Evolutionary conservation across 2,329 filamentous ascomycete species (phyloP).

Genomic region (Tolypocladium capitatum): DNA sequence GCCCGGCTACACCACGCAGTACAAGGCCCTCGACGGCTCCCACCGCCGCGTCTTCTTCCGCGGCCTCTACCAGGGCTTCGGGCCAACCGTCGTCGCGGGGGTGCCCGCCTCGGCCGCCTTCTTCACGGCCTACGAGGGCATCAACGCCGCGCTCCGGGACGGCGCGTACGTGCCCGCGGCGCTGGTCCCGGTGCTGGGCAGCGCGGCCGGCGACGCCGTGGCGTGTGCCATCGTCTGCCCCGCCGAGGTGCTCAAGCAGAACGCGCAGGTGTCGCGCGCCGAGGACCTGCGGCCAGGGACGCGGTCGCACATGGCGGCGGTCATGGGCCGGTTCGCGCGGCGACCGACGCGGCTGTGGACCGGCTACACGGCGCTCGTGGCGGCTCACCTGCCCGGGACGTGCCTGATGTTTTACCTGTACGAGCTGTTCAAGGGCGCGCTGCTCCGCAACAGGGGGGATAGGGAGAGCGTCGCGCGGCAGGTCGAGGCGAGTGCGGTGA

Average conservation of each 20-base stretch:
- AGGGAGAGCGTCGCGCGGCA: not conserved
- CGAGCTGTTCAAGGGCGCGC: slow-evolving; percentile 2
- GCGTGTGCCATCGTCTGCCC: slow-evolving; percentile 8
- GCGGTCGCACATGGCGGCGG: not conserved
- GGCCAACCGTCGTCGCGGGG: slow-evolving; percentile 6
- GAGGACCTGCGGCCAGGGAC: not conserved
- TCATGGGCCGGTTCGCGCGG: slow-evolving; percentile 1
- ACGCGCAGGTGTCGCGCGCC: slow-evolving; percentile 6
- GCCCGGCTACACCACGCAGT: slow-evolving; percentile 5
- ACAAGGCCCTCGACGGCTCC: slow-evolving; percentile 4
- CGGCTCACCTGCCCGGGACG: slow-evolving; percentile 3
- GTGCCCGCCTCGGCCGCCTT: slow-evolving; percentile 7
- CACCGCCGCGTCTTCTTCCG: slow-evolving; percentile 5
- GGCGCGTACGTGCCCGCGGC: slow-evolving; percentile 3
- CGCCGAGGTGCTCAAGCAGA: slow-evolving; percentile 10
- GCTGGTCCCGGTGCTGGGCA: slow-evolving; percentile 4
- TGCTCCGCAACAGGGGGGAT: not conserved
- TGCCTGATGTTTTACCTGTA: slow-evolving; percentile 5
- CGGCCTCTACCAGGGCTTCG: slow-evolving; percentile 9
- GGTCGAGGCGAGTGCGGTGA: slow-evolving; percentile 2
- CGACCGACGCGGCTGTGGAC: slow-evolving; percentile 4
- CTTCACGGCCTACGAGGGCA: slow-evolving; percentile 8
- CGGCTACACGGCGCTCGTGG: slow-evolving; percentile 4
- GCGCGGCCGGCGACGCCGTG: slow-evolving; percentile 7
- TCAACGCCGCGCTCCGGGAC: slow-evolving; percentile 1